phyloP scores from a whole-genome alignment of 495 filamentous ascomycete species.

The Hypoxylon perforatum region DNA sequence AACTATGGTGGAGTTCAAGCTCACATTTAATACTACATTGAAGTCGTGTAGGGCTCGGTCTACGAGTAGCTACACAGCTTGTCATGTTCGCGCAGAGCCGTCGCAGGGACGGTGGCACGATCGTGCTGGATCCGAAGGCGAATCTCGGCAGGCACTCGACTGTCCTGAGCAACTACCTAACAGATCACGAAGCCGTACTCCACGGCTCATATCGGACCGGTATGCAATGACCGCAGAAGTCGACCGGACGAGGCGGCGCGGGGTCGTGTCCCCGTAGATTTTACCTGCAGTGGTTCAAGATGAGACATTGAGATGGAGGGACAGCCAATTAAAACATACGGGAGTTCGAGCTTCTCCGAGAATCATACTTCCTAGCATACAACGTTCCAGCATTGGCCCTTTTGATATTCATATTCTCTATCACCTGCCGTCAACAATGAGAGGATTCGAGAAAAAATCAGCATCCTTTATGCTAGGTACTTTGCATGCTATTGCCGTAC shows the following conservation, averaged over 20 bases:
- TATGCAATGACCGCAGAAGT: slow-evolving; percentile 30
- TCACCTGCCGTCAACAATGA: slow-evolving; percentile 7
- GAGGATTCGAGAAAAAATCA: slow-evolving; percentile 10
- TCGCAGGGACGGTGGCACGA: slow-evolving; percentile 7
- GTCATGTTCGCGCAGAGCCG: slow-evolving; percentile 15
- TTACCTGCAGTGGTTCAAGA: slow-evolving; percentile 18
- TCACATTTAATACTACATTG: slow-evolving; percentile 28
- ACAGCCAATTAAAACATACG: slow-evolving; percentile 23
- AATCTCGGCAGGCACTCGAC: slow-evolving; percentile 22
- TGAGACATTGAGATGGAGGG: slow-evolving; percentile 23
- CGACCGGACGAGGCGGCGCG: slow-evolving; percentile 31
- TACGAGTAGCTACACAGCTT: slow-evolving; percentile 14
- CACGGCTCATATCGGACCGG: slow-evolving; percentile 37
- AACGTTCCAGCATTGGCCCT: slow-evolving; percentile 17
- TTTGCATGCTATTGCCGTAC: slow-evolving; percentile 34
- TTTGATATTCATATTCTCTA: slow-evolving; percentile 9
- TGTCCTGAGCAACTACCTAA: slow-evolving; percentile 18
- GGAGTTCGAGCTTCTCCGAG: slow-evolving; percentile 8
- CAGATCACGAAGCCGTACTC: slow-evolving; percentile 33
- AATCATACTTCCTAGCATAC: slow-evolving; percentile 6
- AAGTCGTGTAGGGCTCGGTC: slow-evolving; percentile 20
- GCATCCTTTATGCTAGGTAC: slow-evolving; percentile 8
- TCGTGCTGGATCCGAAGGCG: slow-evolving; percentile 26
- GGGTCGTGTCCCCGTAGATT: slow-evolving; percentile 14
- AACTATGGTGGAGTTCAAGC: slow-evolving; percentile 24